Percentiles rank a stretch among this genome's conserved stretches.
Conservation (phyloP, 495 filamentous ascomycete species). For the Aeminium ludgeri region DNA sequence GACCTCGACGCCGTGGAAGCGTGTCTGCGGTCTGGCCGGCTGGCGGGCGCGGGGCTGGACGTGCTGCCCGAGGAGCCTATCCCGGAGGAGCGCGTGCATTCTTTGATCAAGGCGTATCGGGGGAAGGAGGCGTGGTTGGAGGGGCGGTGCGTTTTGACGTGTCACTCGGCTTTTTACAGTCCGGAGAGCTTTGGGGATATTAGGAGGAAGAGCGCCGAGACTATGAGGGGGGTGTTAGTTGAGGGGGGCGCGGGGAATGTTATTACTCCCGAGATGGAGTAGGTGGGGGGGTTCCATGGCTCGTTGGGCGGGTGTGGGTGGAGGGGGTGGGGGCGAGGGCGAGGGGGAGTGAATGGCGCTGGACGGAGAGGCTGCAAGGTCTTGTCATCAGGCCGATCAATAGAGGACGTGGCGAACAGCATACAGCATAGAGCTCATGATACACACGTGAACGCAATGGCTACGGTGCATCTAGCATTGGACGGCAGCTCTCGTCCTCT, state of each 20-base stretch:
- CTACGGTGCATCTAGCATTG: too few species aligned
- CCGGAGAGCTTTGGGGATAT: constrained; percentile 12
- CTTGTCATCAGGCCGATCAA: too few species aligned
- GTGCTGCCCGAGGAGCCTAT: constrained; percentile 14
- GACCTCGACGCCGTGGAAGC: constrained; percentile 14
- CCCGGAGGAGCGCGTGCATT: constrained; percentile 5
- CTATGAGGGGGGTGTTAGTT: constrained; percentile 14
- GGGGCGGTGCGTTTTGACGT: constrained; percentile 12
- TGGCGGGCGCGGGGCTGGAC: constrained; percentile 15
- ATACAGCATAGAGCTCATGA: too few species aligned
- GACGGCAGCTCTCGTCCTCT: too few species aligned
- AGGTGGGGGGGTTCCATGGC: too few species aligned
- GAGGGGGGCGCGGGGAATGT: constrained; percentile 10
- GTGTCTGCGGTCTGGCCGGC: constrained; percentile 7
- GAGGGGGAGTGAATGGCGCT: too few species aligned
- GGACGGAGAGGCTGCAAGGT: too few species aligned
- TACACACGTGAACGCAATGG: too few species aligned
- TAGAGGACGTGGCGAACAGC: too few species aligned
- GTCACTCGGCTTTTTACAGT: constrained; percentile 14
- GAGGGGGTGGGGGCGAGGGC: too few species aligned
- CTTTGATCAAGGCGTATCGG: constrained; percentile 12
- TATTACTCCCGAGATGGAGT: constrained; percentile 16
- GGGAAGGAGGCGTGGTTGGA: constrained; percentile 10
- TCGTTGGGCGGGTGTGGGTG: too few species aligned
- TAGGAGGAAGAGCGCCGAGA: constrained; percentile 10